phyloP scores from a whole-genome alignment of 2,329 filamentous ascomycete genomes.

The Neodidymelliopsis sp. region DNA sequence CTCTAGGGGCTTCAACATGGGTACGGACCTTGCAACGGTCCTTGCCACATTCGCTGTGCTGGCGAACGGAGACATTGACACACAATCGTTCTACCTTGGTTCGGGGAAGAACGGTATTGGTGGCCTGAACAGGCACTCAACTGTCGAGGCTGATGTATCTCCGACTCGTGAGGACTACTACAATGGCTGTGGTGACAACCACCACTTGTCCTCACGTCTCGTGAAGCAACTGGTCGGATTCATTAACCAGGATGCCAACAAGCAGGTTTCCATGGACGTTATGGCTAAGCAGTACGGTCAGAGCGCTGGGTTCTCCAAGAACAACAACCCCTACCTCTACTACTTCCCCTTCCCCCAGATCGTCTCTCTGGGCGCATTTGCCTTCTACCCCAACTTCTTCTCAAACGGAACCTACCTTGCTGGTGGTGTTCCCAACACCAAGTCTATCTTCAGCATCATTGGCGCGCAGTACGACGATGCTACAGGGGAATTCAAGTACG shows the following conservation, averaged over 20 bases:
- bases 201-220: constrained; percentile 47
- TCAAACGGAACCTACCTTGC: constrained; percentile 47
- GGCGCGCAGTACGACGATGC: constrained; percentile 54
- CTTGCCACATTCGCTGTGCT: constrained; percentile 37
- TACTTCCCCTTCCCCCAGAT: constrained; percentile 52
- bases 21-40: constrained; percentile 39
- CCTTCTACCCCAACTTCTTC: constrained; percentile 41
- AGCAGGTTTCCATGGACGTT: constrained; percentile 36
- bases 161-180: constrained; percentile 49
- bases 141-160: constrained; percentile 47
- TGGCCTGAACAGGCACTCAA: constrained; percentile 51
- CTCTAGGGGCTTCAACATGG: constrained; percentile 34
- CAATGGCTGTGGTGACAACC: constrained; percentile 49
- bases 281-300: constrained; percentile 35
- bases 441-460: constrained; percentile 55
- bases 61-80: constrained; percentile 30
- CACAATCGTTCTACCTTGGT: constrained; percentile 30
- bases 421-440: constrained; percentile 45
- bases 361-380: constrained; percentile 55
- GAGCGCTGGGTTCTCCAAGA: constrained; percentile 53
- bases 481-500: constrained; percentile 55
- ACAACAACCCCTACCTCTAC: constrained; percentile 55
- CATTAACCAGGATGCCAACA: constrained; percentile 27
- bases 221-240: constrained; percentile 25
- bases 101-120: constrained; percentile 27